phyloP scores from a whole-genome alignment of 495 filamentous ascomycete genomes.

The Hyaloscypha bicolor region DNA sequence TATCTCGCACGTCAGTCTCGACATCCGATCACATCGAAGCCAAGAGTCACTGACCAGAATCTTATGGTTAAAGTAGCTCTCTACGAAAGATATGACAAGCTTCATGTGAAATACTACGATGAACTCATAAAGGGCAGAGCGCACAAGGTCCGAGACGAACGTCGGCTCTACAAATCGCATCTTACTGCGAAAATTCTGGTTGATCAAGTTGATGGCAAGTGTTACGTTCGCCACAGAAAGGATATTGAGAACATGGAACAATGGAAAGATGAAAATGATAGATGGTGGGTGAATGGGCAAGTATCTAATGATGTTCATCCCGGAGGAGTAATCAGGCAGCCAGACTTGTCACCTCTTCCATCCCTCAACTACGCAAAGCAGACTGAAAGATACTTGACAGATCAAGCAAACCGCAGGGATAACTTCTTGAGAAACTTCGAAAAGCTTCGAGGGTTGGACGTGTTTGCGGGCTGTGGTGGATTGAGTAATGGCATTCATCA shows the following conservation, averaged over 20 bases:
- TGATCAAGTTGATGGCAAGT: constrained; percentile 15
- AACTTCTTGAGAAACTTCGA: neutral
- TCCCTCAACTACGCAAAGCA: constrained; percentile 2
- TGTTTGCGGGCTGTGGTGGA: constrained; percentile 18
- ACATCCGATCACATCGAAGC: no score
- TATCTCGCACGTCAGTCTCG: no score
- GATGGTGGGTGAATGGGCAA: constrained; percentile 10
- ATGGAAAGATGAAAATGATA: constrained; percentile 12
- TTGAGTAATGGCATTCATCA: constrained; percentile 6
- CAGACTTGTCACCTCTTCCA: neutral
- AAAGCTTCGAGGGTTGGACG: constrained; percentile 18
- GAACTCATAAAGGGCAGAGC: neutral
- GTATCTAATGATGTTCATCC: neutral
- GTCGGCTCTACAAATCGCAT: neutral
- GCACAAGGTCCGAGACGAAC: constrained; percentile 9
- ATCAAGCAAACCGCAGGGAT: neutral
- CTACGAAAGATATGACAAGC: constrained; percentile 13
- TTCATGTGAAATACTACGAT: neutral
- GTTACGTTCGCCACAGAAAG: constrained; percentile 13
- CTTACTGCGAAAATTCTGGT: neutral
- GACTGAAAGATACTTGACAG: neutral
- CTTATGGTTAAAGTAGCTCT: neutral
- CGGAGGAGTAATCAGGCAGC: neutral
- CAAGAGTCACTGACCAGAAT: no score
- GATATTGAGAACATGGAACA: constrained; percentile 7